Base-by-base conservation (phyloP, 805 yeast genomes). In the Tetrapisispora fleetii region DNA sequence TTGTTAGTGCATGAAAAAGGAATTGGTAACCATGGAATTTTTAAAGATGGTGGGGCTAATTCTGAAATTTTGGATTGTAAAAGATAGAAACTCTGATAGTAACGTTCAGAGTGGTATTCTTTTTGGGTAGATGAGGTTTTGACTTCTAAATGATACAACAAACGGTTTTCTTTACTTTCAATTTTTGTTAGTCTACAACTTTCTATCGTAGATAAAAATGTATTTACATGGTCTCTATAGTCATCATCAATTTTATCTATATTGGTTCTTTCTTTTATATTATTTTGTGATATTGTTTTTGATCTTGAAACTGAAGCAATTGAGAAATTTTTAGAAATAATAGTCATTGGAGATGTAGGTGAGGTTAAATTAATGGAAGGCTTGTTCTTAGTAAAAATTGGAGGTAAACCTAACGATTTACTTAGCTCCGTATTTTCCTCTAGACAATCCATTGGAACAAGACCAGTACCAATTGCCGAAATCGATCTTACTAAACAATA, bases 1-100 rank as follows among this genome's bases (percentile, higher is more conserved):
- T 45, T 40, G 33, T 45, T 45, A 21, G 40, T 33, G 17, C 48
- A 45, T n/a, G 43, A 39, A 39, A 21, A 33, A 33, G 48, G 48
- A 9, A 33, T 33, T 22, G 48, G 48, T 17, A 45, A 17, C 33
- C 43, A 33, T 11, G 48, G 48, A 17, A 45, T 30, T 13, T 37
- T 32, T 11, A 45, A 28, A 3, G 35, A 18, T 7, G 42, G 32
- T 14, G 42, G 42, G 17, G 48, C 42, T 39, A 21, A 21, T 17
- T 19, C 27, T 33, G 41, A 21, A 16, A 58, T 24, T 40, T 48
- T 48, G 17, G 51, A 40, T 33, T 58, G 64, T 47, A 60, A 46
- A 28, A 42, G 37, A 42, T 58, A 60, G 42, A 58, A 58, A 46
- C 57, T 58, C 24, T 58, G 53, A 38, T 58, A 58, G 35, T 53